phyloP scores from a whole-genome alignment of 192 early-diverging fungal genomes.

The Podila verticillata region DNA sequence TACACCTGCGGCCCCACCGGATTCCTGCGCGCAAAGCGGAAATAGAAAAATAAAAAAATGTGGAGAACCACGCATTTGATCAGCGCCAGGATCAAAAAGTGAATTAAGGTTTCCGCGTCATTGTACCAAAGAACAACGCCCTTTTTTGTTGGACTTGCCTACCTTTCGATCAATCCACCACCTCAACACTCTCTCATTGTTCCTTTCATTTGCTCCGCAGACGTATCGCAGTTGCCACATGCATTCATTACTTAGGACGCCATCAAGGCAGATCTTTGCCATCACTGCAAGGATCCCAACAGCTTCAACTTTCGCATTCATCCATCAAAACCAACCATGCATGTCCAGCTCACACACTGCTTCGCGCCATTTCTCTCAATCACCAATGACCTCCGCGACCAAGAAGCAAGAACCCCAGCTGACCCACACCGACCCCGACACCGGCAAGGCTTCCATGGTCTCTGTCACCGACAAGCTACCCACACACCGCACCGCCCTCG shows the following conservation, averaged over 20 bases:
- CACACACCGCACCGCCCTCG: conserved; percentile 79
- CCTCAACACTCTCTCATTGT: too few species aligned
- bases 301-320: not conserved
- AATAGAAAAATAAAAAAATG: not conserved
- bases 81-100: not conserved
- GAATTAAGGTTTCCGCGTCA: not conserved
- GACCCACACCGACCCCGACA: conserved; percentile 79
- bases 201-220: not conserved
- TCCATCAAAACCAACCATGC: not conserved
- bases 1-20: conserved; percentile 75
- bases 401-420: conserved; percentile 41
- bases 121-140: not conserved
- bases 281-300: not conserved
- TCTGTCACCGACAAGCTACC: conserved; percentile 77
- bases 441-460: conserved; percentile 89
- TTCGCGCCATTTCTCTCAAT: not conserved
- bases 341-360: not conserved
- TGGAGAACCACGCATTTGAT: too few species aligned
- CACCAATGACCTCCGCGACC: not conserved
- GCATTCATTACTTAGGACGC: not conserved
- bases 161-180: too few species aligned
- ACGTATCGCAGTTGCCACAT: not conserved
- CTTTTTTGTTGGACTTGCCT: not conserved
- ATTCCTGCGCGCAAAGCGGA: conserved; percentile 44
- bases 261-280: not conserved